A percentile compares a stretch with the other conserved stretches of the same genome.
phyloP scores from a whole-genome alignment of 2,329 filamentous ascomycete species.

The Aspergillus quadricinctus region DNA sequence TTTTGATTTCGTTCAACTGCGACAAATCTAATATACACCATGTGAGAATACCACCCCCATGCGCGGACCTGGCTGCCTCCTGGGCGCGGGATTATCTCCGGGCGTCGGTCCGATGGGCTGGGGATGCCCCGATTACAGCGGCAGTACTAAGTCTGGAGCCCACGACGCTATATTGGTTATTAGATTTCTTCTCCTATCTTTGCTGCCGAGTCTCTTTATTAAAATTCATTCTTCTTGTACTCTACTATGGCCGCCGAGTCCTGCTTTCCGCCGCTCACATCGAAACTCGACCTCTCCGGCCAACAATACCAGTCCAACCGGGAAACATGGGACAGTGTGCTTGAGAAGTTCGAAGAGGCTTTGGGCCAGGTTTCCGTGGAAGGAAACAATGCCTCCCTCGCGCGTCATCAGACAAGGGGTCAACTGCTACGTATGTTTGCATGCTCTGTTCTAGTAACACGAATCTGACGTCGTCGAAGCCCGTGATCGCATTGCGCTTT shows the following conservation, averaged over 20 bases:
- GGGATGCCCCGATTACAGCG: no score
- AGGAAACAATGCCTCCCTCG: constrained; percentile 25
- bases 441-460: no score
- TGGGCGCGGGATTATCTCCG: not conserved
- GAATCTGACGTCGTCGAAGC: constrained; percentile 19
- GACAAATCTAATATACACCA: no score
- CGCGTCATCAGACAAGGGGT: constrained; percentile 25
- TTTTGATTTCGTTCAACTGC: no score
- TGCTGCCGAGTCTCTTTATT: no score
- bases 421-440: constrained; percentile 24
- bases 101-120: constrained; percentile 1
- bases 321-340: constrained; percentile 27
- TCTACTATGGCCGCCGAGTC: constrained; percentile 13
- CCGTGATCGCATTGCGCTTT: constrained; percentile 35
- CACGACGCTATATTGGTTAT: not conserved
- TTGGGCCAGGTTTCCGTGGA: constrained; percentile 27
- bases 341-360: constrained; percentile 25
- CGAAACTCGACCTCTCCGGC: constrained; percentile 18
- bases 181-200: not conserved
- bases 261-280: constrained; percentile 11
- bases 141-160: no score
- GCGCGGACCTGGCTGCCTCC: no score
- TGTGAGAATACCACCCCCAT: no score
- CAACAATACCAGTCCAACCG: constrained; percentile 16
- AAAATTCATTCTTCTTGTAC: not conserved